phyloP scores from a whole-genome alignment of 495 filamentous ascomycete genomes.

The Xylaria castorea region DNA sequence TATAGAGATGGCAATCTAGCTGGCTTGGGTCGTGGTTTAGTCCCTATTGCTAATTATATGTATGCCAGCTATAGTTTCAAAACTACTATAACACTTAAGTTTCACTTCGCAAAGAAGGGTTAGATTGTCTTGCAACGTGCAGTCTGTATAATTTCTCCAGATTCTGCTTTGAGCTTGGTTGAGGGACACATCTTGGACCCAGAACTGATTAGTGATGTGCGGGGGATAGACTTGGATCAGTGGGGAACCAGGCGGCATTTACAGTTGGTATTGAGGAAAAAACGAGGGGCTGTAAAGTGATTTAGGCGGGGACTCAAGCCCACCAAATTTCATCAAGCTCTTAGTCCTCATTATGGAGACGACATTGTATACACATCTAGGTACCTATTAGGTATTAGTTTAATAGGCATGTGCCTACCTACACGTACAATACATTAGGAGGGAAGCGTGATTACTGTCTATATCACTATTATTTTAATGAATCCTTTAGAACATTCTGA shows the following conservation, averaged over 20 bases:
- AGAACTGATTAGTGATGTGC: constrained; percentile 19
- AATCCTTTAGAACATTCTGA: too few species aligned
- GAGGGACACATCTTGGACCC: constrained; percentile 2
- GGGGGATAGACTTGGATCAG: constrained; percentile 7
- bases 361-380: neutral
- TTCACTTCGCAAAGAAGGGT: neutral
- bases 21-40: neutral
- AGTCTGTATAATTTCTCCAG: neutral
- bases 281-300: constrained; percentile 13
- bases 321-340: neutral
- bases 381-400: neutral
- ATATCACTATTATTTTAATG: neutral
- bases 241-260: constrained; percentile 18
- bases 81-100: neutral
- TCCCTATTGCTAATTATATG: neutral
- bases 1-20: neutral
- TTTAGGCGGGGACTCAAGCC: neutral
- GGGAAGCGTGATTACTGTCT: neutral
- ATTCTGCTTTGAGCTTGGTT: neutral
- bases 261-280: neutral
- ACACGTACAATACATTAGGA: neutral
- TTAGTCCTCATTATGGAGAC: neutral
- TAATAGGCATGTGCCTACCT: neutral
- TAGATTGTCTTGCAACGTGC: neutral
- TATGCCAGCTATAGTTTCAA: neutral